Conservation (phyloP, 257 asterid species). For the Nicotiana otophora region DNA sequence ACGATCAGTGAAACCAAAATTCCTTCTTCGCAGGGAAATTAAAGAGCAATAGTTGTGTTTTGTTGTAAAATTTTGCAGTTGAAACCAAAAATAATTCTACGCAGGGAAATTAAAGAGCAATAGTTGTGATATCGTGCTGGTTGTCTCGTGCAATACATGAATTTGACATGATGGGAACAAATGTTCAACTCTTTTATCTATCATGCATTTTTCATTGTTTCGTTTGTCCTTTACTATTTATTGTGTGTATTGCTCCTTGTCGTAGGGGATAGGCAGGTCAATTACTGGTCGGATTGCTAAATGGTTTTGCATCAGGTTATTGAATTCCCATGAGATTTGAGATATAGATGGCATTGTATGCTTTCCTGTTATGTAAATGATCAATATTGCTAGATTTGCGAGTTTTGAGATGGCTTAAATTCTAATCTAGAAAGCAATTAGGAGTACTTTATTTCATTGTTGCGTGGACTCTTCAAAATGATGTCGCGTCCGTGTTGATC, state of each 20-base stretch:
- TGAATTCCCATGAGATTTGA: neutral
- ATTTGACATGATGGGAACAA: neutral
- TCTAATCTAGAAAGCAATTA: neutral
- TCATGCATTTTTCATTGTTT: neutral
- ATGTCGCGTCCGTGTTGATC: too few relatives aligned
- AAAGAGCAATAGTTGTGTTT: constrained; percentile 11
- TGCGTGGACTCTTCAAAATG: too few relatives aligned
- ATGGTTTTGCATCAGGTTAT: neutral
- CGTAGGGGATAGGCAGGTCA: neutral
- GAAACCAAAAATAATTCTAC: constrained; percentile 12
- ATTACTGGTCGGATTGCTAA: neutral
- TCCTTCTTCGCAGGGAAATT: constrained; percentile 24
- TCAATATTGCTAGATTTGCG: neutral
- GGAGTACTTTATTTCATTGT: too few relatives aligned
- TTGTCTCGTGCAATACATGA: neutral
- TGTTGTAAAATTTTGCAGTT: constrained; percentile 21
- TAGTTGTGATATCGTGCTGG: constrained; percentile 7
- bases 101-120: constrained; percentile 23
- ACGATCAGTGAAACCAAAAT: constrained; percentile 17
- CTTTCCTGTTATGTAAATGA: neutral
- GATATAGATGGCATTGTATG: neutral
- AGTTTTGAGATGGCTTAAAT: neutral
- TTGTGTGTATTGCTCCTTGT: neutral
- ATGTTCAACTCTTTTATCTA: neutral
- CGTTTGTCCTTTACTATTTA: neutral